A percentile compares a stretch with the other conserved stretches of the same genome.
Conservation (phyloP, 306 rosid genomes). For the Cicer arietinum region DNA sequence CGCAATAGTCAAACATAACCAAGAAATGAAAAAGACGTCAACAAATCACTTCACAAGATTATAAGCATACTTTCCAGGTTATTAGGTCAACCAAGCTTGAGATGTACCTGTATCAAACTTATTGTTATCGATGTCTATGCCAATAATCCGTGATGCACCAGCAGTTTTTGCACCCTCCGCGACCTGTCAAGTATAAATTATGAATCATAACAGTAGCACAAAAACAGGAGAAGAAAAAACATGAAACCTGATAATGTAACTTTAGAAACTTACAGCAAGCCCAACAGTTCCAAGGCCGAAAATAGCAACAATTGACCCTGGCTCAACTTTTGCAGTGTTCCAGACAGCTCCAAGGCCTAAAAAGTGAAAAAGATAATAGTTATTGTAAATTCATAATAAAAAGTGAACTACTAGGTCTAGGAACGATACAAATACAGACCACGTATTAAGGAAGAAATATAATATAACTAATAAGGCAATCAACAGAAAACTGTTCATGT, state of each 20-base stretch:
- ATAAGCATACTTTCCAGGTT: background rate
- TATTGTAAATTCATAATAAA: background rate
- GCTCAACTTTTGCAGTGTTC: slow-evolving; percentile 96
- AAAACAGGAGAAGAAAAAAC: slow-evolving; percentile 40
- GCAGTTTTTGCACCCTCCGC: slow-evolving; percentile 96
- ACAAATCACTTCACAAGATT: slow-evolving; percentile 31
- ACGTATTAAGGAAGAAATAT: background rate
- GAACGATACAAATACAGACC: slow-evolving; percentile 2
- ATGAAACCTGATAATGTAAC: slow-evolving; percentile 12
- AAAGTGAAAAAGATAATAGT: slow-evolving; percentile 6
- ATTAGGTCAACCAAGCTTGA: slow-evolving; percentile 27
- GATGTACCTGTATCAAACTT: slow-evolving; percentile 73
- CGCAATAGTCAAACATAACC: slow-evolving; percentile 11
- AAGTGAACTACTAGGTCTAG: background rate
- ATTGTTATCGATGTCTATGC: slow-evolving; percentile 78
- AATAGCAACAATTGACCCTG: slow-evolving; percentile 86
- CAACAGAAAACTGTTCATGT: background rate
- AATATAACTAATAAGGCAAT: slow-evolving; percentile 7
- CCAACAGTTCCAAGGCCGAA: slow-evolving; percentile 98
- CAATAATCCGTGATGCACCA: slow-evolving; percentile 89
- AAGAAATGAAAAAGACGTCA: slow-evolving; percentile 13
- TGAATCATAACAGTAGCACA: slow-evolving; percentile 26
- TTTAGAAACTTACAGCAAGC: slow-evolving; percentile 74
- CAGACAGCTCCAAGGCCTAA: slow-evolving; percentile 97
- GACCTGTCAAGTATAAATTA: slow-evolving; percentile 59